Evolutionary conservation across 441 rosid species (phyloP).

Genomic region (Gossypium trilobum): DNA sequence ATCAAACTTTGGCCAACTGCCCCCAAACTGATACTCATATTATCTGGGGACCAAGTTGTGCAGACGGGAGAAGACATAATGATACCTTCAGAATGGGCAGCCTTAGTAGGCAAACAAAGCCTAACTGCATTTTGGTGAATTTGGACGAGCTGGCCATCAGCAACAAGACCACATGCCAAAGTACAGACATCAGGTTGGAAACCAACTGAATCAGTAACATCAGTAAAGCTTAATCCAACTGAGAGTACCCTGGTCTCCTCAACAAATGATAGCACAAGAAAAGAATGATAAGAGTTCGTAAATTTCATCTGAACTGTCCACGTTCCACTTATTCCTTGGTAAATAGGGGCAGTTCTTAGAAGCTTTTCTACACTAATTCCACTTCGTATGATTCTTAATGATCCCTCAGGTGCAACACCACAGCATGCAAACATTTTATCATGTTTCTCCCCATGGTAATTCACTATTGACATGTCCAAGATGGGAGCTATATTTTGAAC

Average conservation of each 20-base stretch:
- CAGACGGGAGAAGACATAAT: constrained; percentile 65
- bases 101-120: constrained; percentile 77
- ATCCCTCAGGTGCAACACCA: constrained; percentile 93
- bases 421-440: constrained; percentile 93
- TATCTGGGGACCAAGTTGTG: constrained; percentile 74
- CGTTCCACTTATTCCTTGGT: constrained; percentile 87
- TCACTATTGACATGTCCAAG: constrained; percentile 77
- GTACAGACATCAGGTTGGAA: constrained; percentile 90
- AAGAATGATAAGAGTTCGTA: constrained; percentile 70
- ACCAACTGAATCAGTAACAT: constrained; percentile 92
- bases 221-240: constrained; percentile 87
- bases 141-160: constrained; percentile 79
- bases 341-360: constrained; percentile 71
- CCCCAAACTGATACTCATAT: constrained; percentile 80
- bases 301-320: constrained; percentile 81
- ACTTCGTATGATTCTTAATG: constrained; percentile 79
- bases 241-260: constrained; percentile 94
- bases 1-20: constrained; percentile 72
- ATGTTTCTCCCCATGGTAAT: constrained; percentile 75
- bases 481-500: constrained; percentile 88
- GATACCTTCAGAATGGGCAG: constrained; percentile 76
- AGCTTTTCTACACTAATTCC: constrained; percentile 83
- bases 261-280: constrained; percentile 87
- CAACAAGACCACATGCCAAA: constrained; percentile 83
- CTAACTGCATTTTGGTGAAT: constrained; percentile 75